Conservation (phyloP, 345 rosid genomes). For the Populus euphratica region DNA sequence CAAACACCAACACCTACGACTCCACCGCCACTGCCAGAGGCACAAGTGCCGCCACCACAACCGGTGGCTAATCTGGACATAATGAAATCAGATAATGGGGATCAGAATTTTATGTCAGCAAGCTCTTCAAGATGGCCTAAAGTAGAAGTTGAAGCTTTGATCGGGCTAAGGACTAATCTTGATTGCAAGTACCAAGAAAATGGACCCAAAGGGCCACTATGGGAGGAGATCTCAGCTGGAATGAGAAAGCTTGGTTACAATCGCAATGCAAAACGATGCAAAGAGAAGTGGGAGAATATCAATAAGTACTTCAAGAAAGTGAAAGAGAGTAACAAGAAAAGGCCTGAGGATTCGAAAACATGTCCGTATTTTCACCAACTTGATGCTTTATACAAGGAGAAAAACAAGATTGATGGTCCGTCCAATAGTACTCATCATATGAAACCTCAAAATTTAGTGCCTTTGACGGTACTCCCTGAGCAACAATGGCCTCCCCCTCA, state of each 20-base stretch:
- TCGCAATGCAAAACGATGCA: constrained; percentile 66
- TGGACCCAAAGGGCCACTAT: constrained; percentile 66
- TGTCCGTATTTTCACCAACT: constrained; percentile 77
- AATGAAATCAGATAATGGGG: constrained; percentile 26
- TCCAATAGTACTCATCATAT: constrained; percentile 19
- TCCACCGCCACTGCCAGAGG: constrained; percentile 8
- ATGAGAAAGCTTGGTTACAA: constrained; percentile 65
- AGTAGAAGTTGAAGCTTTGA: constrained; percentile 55
- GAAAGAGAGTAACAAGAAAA: constrained; percentile 66
- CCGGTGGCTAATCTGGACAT: constrained; percentile 4
- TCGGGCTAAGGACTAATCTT: constrained; percentile 40
- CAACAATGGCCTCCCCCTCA: constrained; percentile 64
- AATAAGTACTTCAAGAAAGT: constrained; percentile 82
- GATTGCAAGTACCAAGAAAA: constrained; percentile 57
- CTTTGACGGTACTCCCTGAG: constrained; percentile 63
- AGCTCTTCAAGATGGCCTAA: constrained; percentile 71
- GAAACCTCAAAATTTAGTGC: constrained; percentile 45
- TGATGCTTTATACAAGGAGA: constrained; percentile 61
- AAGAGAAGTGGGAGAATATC: constrained; percentile 82
- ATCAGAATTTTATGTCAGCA: constrained; percentile 13
- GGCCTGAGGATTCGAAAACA: constrained; percentile 75
- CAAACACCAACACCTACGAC: neutral
- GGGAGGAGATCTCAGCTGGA: constrained; percentile 70
- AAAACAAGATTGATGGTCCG: constrained; percentile 32
- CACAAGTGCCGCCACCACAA: constrained; percentile 1